Percentiles rank a stretch among this genome's conserved stretches.
These are phyloP conservation scores for Monosporascus sp. DNA, from an alignment of 2,329 filamentous ascomycete genomes.

Conservation along the genomic window DNA sequence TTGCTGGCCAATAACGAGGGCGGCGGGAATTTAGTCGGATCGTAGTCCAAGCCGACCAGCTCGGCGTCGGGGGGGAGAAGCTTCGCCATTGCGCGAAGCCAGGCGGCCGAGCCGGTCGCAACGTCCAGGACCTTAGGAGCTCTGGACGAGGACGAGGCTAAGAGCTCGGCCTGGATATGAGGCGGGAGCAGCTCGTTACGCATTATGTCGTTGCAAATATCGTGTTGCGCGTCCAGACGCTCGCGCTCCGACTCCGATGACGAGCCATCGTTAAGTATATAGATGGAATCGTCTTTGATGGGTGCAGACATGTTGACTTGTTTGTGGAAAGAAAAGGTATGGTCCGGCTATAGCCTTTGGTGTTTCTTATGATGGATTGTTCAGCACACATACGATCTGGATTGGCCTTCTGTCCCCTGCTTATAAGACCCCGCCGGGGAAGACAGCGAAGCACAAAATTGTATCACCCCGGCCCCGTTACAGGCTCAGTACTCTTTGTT, in stretches of 20 bases:
- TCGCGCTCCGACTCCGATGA: background rate
- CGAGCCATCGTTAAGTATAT: background rate
- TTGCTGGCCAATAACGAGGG: background rate
- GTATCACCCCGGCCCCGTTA: too few species aligned
- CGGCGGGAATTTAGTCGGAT: background rate
- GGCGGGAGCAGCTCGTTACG: background rate
- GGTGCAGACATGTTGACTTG: background rate
- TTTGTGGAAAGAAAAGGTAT: background rate
- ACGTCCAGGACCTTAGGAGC: background rate
- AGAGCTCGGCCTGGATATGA: background rate
- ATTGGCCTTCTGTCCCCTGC: too few species aligned
- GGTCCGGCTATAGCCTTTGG: background rate
- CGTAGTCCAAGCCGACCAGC: background rate
- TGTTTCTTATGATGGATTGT: too few species aligned
- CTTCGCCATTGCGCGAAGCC: background rate
- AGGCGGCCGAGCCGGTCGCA: background rate
- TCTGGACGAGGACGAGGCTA: background rate
- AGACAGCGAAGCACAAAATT: too few species aligned
- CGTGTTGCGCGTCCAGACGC: background rate
- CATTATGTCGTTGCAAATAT: background rate
- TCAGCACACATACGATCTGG: too few species aligned
- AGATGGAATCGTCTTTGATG: background rate
- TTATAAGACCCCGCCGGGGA: too few species aligned
- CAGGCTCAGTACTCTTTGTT: too few species aligned
- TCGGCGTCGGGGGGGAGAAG: background rate